These are phyloP conservation scores for Coniosporium tulheliwenetii DNA, from an alignment of 2,329 filamentous ascomycete species.

Conservation along the genomic window DNA sequence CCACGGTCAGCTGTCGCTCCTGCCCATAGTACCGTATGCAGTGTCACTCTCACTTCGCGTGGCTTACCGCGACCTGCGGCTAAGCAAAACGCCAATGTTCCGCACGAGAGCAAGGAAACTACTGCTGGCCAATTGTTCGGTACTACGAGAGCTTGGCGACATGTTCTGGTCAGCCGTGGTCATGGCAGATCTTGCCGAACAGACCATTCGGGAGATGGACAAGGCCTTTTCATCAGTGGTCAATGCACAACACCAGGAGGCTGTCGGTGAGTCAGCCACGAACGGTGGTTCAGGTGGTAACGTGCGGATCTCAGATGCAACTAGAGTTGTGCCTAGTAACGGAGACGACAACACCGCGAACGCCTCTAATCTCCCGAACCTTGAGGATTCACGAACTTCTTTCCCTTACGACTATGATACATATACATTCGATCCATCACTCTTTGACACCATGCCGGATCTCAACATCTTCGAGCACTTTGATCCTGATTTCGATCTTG, in stretches of 20 bases:
- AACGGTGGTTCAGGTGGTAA: no score
- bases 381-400: background rate
- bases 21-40: conserved; percentile 47
- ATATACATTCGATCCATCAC: background rate
- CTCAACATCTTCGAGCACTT: background rate
- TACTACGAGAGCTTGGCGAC: conserved; percentile 37
- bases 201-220: background rate
- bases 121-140: conserved; percentile 38
- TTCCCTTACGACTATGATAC: background rate
- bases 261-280: background rate
- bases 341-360: background rate
- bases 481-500: background rate
- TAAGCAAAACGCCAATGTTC: conserved; percentile 43
- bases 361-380: background rate
- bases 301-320: no score
- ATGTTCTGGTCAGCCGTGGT: conserved; percentile 43
- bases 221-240: background rate
- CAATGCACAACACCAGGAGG: background rate
- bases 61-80: conserved; percentile 48
- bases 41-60: conserved; percentile 46
- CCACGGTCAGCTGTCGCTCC: conserved; percentile 27
- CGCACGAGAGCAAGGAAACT: conserved; percentile 37
- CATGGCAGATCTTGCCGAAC: conserved; percentile 22
- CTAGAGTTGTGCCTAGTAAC: background rate
- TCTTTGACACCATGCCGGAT: background rate